Conservation (phyloP, 1,139 yeast genomes). For the Geotrichum reessii region DNA sequence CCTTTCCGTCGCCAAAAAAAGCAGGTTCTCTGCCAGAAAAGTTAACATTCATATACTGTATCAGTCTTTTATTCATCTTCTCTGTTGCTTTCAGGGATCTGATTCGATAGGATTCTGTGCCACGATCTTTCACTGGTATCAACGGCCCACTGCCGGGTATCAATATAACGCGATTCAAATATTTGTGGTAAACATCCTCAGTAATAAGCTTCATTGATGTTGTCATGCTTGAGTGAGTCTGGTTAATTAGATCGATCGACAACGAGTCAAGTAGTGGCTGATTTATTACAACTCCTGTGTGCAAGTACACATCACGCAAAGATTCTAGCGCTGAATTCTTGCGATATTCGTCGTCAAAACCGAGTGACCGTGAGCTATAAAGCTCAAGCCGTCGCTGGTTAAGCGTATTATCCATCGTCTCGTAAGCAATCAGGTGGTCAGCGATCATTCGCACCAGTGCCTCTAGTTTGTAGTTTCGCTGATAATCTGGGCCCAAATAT, state of each 20-base stretch:
- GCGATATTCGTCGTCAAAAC: background rate
- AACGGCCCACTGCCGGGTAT: background rate
- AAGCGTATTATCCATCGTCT: conserved; percentile 23
- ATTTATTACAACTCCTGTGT: background rate
- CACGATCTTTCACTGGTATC: background rate
- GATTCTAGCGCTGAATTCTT: background rate
- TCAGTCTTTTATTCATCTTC: conserved; percentile 1
- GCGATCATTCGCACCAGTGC: conserved; percentile 31
- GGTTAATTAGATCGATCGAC: conserved; percentile 9
- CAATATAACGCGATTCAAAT: background rate
- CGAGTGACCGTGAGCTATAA: background rate
- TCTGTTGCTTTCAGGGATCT: background rate
- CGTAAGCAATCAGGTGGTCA: conserved; percentile 28
- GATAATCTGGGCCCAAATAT: conserved; percentile 24
- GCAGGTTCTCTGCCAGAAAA: background rate
- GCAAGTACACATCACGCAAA: background rate
- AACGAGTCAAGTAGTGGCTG: conserved; percentile 9
- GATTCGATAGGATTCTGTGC: background rate
- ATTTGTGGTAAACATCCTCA: background rate
- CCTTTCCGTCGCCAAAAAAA: background rate
- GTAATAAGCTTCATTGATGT: conserved; percentile 3
- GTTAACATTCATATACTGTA: background rate
- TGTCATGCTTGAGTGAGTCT: conserved; percentile 7
- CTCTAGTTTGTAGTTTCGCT: conserved; percentile 26
- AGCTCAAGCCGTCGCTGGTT: conserved; percentile 14